phyloP scores from a whole-genome alignment of 495 filamentous ascomycete genomes.

The Penicillium paradoxum region DNA sequence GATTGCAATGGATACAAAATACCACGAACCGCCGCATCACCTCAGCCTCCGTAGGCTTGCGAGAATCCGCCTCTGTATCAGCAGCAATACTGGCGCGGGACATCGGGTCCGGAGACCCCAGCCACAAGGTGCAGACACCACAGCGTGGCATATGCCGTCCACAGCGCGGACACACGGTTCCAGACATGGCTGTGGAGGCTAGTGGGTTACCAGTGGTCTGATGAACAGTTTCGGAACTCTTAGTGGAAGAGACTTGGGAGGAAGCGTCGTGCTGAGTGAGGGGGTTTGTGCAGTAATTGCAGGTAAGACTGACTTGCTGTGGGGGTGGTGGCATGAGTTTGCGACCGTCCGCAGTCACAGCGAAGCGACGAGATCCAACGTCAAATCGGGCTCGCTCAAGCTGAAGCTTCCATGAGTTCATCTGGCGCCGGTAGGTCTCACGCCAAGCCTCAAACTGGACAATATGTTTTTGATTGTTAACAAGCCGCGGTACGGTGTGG shows the following conservation, averaged over 20 bases:
- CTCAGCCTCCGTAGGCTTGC: slow-evolving; percentile 29
- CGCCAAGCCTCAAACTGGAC: slow-evolving; percentile 74
- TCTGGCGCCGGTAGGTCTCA: slow-evolving; percentile 71
- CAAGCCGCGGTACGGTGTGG: slow-evolving; percentile 73
- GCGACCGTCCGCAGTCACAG: slow-evolving; percentile 55
- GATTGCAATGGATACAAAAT: slow-evolving; percentile 85
- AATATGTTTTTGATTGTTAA: slow-evolving; percentile 52
- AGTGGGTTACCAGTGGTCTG: slow-evolving; percentile 36
- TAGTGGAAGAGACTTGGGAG: slow-evolving; percentile 30
- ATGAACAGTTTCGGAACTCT: slow-evolving; percentile 31
- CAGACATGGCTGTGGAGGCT: slow-evolving; percentile 36
- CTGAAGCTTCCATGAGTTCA: slow-evolving; percentile 69
- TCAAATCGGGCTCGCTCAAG: slow-evolving; percentile 59
- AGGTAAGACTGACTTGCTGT: slow-evolving; percentile 75
- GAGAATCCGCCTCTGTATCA: slow-evolving; percentile 35
- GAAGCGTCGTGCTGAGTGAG: slow-evolving; percentile 42
- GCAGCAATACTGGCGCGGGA: slow-evolving; percentile 51
- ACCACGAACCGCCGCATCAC: slow-evolving; percentile 54
- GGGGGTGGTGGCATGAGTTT: slow-evolving; percentile 60
- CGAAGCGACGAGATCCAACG: slow-evolving; percentile 55
- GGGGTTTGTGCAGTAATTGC: slow-evolving; percentile 70
- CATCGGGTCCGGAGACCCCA: slow-evolving; percentile 73
- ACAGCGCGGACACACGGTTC: slow-evolving; percentile 74
- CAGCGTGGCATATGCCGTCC: slow-evolving; percentile 85
- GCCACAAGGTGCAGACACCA: slow-evolving; percentile 77